Evolutionary conservation across 2,329 filamentous ascomycete genomes (phyloP).

Genomic region (Sclerotinia trifoliorum): DNA sequence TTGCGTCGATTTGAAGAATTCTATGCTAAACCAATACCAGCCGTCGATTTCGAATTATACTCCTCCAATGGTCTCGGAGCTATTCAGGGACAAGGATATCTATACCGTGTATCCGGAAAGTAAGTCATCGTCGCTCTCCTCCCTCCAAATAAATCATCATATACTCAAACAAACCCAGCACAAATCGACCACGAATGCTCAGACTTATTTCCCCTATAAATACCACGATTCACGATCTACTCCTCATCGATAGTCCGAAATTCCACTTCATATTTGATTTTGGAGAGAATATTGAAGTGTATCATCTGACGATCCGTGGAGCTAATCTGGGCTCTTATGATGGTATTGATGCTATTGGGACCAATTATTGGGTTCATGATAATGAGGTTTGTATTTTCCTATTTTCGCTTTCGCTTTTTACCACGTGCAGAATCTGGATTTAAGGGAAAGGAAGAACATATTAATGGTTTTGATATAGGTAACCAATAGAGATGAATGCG

Average conservation of each 20-base stretch:
- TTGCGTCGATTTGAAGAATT: constrained; percentile 26
- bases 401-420: neutral
- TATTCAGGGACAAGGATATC: constrained; percentile 53
- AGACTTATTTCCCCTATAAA: constrained; percentile 29
- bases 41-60: constrained; percentile 53
- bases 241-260: constrained; percentile 37
- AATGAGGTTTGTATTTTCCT: constrained; percentile 33
- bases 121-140: neutral
- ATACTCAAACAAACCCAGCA: constrained; percentile 41
- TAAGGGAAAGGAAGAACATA: neutral
- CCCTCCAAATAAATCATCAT: constrained; percentile 37
- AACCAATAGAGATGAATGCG: constrained; percentile 43
- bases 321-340: constrained; percentile 42
- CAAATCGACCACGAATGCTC: constrained; percentile 32
- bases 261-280: constrained; percentile 43
- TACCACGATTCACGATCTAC: constrained; percentile 34
- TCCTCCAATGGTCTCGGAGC: constrained; percentile 52
- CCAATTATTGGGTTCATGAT: constrained; percentile 43
- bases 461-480: neutral
- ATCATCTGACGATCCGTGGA: constrained; percentile 43
- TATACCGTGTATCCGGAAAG: constrained; percentile 39
- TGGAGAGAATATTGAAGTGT: constrained; percentile 42
- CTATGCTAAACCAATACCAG: constrained; percentile 33
- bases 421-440: neutral
- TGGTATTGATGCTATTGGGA: constrained; percentile 41